phyloP scores from a whole-genome alignment of 208 protist species.

The Polymyxa betae region DNA sequence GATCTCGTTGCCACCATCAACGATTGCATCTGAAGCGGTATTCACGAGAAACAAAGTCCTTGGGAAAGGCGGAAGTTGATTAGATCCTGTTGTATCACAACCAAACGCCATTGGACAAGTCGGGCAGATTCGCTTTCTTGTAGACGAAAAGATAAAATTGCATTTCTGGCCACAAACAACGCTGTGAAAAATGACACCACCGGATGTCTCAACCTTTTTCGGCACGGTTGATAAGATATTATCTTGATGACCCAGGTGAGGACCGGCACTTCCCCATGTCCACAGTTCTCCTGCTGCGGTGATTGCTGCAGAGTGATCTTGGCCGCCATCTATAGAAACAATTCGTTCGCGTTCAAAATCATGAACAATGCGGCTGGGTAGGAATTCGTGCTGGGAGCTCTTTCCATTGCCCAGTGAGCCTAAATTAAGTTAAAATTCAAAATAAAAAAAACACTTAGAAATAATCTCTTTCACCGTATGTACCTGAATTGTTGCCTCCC shows the following conservation, averaged over 20 bases:
- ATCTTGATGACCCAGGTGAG: background rate
- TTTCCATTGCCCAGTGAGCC: background rate
- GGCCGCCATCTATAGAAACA: background rate
- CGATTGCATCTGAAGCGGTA: background rate
- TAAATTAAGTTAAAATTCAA: too few species aligned
- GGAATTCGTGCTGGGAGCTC: background rate
- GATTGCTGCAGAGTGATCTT: background rate
- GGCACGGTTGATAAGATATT: background rate
- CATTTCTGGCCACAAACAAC: background rate
- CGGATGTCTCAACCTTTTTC: background rate
- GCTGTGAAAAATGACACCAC: background rate
- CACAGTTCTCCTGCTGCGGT: background rate
- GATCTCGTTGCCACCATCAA: background rate
- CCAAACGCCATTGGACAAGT: background rate
- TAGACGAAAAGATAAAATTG: background rate
- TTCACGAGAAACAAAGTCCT: background rate
- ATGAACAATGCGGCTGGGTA: background rate
- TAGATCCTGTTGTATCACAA: background rate
- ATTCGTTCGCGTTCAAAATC: background rate
- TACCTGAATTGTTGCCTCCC: background rate
- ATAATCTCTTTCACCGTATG: too few species aligned
- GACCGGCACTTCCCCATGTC: background rate
- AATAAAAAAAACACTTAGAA: too few species aligned
- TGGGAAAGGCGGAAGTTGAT: background rate
- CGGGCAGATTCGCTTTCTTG: background rate